Evolutionary conservation across 192 early-diverging fungal species (phyloP).

Genomic region (Gryganskiella cystojenkinii): DNA sequence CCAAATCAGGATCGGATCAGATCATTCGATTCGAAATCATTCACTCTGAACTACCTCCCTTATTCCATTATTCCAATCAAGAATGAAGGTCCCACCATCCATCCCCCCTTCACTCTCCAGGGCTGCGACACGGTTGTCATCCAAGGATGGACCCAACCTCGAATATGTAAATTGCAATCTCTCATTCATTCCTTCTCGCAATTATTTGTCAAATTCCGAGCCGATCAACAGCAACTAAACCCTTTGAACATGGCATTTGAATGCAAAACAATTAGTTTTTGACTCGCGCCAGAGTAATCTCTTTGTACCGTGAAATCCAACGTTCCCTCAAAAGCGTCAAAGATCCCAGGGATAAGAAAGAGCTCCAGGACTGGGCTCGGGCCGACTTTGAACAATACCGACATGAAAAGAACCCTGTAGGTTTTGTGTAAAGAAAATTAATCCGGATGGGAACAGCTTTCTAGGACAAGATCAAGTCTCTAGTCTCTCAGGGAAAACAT

Average conservation of each 20-base stretch:
- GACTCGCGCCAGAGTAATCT: constrained; percentile 40
- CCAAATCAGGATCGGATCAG: too few relatives aligned
- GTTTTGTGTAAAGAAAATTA: too few relatives aligned
- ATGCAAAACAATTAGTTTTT: constrained; percentile 30
- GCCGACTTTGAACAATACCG: constrained; percentile 51
- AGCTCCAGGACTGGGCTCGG: constrained; percentile 43
- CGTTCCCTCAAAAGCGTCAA: constrained; percentile 31
- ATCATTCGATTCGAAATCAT: too few relatives aligned
- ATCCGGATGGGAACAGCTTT: too few relatives aligned
- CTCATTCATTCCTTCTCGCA: background rate
- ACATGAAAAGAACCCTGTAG: constrained; percentile 43
- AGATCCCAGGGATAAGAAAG: constrained; percentile 39
- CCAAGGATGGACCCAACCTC: constrained; percentile 46
- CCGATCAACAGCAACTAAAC: background rate
- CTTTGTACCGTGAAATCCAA: constrained; percentile 47
- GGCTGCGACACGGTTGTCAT: constrained; percentile 10
- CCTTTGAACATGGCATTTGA: background rate
- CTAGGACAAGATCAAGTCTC: constrained; percentile 50
- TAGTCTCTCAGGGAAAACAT: constrained; percentile 50
- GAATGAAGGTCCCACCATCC: constrained; percentile 29
- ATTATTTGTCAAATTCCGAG: background rate
- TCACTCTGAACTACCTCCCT: too few relatives aligned
- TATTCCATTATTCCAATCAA: background rate
- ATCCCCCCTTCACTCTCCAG: constrained; percentile 44
- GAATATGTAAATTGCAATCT: constrained; percentile 34